Percentiles rank a stretch among this genome's conserved stretches.
Conservation (phyloP, 495 filamentous ascomycete genomes). For the Penicillium salamii region DNA sequence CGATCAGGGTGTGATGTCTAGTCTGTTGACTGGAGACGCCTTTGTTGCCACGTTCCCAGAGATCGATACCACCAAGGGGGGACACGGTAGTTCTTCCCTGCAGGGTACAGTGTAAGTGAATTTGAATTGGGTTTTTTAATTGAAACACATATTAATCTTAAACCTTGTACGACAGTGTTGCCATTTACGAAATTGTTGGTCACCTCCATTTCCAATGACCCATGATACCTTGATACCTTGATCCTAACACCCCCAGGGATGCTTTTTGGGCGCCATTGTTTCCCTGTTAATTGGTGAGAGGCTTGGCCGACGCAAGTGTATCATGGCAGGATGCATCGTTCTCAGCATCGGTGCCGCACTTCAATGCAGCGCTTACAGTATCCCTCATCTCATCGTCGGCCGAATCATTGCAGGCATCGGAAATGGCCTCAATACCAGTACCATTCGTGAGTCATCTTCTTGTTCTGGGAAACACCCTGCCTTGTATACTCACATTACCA, state of each 20-base stretch:
- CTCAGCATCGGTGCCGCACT: conserved; percentile 55
- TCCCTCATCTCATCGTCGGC: conserved; percentile 52
- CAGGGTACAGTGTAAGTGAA: conserved; percentile 35
- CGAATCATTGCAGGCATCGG: conserved; percentile 47
- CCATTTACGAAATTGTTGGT: conserved; percentile 35
- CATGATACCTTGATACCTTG: conserved; percentile 9
- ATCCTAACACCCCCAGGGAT: conserved; percentile 37
- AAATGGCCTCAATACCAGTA: conserved; percentile 48
- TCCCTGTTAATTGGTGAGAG: conserved; percentile 49
- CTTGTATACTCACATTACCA: background rate
- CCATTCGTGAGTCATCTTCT: conserved; percentile 34
- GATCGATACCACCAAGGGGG: conserved; percentile 30
- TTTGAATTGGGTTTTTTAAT: background rate
- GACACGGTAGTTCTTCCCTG: conserved; percentile 32
- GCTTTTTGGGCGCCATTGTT: conserved; percentile 55
- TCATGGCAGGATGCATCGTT: conserved; percentile 50
- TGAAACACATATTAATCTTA: background rate
- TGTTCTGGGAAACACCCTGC: too few relatives aligned
- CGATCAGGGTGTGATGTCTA: conserved; percentile 45
- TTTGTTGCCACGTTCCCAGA: conserved; percentile 32
- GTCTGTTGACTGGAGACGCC: conserved; percentile 31
- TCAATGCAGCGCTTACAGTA: conserved; percentile 49
- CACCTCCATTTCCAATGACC: too few relatives aligned
- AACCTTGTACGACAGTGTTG: conserved; percentile 16
- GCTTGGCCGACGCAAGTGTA: conserved; percentile 53